A percentile compares a stretch with the other conserved stretches of the same genome.
These are phyloP conservation scores for Annona squamosa DNA, from an alignment of 164 flowering plant genomes.

Conservation along the genomic window DNA sequence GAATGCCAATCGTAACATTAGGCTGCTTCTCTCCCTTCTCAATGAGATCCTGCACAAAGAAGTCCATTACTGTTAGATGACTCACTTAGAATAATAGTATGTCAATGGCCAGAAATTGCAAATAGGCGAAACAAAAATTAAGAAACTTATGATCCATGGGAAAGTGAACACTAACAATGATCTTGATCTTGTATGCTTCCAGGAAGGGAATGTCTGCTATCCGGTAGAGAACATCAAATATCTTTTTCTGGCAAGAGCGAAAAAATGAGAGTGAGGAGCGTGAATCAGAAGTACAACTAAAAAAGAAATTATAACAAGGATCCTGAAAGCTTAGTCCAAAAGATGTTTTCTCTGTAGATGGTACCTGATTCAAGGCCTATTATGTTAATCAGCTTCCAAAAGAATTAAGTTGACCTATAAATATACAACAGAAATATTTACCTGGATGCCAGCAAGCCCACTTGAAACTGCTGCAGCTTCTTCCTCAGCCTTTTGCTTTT, in stretches of 20 bases:
- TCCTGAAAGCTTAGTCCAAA: no score
- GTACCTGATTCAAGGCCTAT: no score
- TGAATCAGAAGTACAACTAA: background rate
- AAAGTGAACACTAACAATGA: constrained; percentile 43
- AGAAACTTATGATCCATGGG: background rate
- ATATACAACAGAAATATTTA: constrained; percentile 13
- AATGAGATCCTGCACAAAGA: constrained; percentile 55
- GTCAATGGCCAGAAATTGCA: background rate
- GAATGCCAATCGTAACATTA: constrained; percentile 59
- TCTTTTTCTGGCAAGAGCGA: constrained; percentile 46
- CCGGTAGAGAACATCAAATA: constrained; percentile 75
- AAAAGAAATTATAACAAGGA: background rate
- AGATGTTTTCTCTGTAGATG: no score
- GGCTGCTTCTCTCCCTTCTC: constrained; percentile 88
- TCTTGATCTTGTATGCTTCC: constrained; percentile 43
- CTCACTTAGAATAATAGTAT: background rate
- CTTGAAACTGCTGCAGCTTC: constrained; percentile 35
- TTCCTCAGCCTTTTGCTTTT: constrained; percentile 81
- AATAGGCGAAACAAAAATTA: background rate
- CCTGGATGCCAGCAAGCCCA: constrained; percentile 64
- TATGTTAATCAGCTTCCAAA: background rate
- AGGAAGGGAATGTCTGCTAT: constrained; percentile 73
- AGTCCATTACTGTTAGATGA: background rate
- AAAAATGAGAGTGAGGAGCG: background rate
- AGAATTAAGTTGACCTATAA: background rate